Conservation (phyloP, 192 early-diverging fungal genomes). For the Coemansia sp. region DNA sequence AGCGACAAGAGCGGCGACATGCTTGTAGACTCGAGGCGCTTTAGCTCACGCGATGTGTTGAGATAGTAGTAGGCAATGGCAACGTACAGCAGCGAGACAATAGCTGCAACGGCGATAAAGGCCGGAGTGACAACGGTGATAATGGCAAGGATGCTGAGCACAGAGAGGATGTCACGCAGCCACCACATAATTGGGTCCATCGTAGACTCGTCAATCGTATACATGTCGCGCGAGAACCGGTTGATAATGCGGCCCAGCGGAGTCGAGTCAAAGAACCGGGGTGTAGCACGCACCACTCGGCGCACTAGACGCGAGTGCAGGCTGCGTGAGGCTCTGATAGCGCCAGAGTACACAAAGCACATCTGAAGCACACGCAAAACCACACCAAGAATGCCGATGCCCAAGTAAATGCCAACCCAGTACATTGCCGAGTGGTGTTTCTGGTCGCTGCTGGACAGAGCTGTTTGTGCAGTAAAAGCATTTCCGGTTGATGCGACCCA, state of each 20-base stretch:
- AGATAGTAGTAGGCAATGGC: conserved; percentile 68
- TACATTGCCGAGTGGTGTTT: conserved; percentile 15
- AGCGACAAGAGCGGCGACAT: conserved; percentile 72
- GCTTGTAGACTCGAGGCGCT: conserved; percentile 78
- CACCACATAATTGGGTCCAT: conserved; percentile 53
- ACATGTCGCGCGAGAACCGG: conserved; percentile 77
- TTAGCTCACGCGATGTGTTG: conserved; percentile 73
- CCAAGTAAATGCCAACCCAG: conserved; percentile 61
- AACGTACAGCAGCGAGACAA: conserved; percentile 59
- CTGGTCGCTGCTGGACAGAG: background rate
- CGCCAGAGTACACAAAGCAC: conserved; percentile 46
- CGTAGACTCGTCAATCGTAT: conserved; percentile 56
- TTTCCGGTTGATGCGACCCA: conserved; percentile 49
- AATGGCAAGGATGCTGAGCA: conserved; percentile 55
- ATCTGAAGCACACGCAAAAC: conserved; percentile 35
- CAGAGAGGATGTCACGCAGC: conserved; percentile 48
- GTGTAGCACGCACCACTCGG: conserved; percentile 59
- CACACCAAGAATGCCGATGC: conserved; percentile 48
- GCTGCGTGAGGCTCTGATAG: conserved; percentile 51
- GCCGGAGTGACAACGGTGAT: conserved; percentile 61
- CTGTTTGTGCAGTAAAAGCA: background rate
- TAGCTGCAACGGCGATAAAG: conserved; percentile 66
- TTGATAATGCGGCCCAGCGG: conserved; percentile 79
- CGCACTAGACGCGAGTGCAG: conserved; percentile 57
- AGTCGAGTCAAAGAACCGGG: conserved; percentile 81